Conservation (phyloP, 345 rosid species). For the Eucalyptus marginata region DNA sequence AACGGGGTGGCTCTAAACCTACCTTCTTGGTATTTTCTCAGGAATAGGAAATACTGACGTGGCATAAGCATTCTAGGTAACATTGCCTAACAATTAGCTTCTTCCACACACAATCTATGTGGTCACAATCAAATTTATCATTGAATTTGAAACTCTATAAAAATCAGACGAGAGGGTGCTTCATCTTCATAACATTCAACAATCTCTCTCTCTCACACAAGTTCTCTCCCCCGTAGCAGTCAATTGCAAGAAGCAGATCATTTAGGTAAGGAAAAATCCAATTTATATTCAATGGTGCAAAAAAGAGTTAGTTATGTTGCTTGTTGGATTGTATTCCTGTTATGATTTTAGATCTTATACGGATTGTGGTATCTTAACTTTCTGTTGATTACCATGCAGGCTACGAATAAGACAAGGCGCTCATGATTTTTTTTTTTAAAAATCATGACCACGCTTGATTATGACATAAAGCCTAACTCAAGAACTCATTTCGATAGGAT, state of each 20-base stretch:
- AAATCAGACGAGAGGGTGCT: background rate
- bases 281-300: background rate
- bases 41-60: background rate
- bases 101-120: background rate
- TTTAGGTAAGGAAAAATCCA: background rate
- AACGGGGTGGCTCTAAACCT: accelerated
- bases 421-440: too few relatives aligned
- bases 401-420: background rate
- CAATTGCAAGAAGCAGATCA: background rate
- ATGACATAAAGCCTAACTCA: background rate
- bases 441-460: background rate
- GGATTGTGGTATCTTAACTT: background rate
- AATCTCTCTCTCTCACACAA: background rate
- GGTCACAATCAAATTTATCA: background rate
- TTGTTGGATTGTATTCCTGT: background rate
- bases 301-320: background rate
- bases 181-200: background rate
- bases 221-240: background rate
- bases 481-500: background rate
- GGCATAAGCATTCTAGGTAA: background rate
- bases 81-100: background rate
- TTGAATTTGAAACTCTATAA: too few relatives aligned
- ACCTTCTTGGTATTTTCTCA: background rate
- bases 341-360: background rate
- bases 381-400: background rate